Percentiles rank a stretch among this genome's conserved stretches.
Conservation (phyloP, 768 basidiomycete species). For the Dentipellis fragilis region DNA sequence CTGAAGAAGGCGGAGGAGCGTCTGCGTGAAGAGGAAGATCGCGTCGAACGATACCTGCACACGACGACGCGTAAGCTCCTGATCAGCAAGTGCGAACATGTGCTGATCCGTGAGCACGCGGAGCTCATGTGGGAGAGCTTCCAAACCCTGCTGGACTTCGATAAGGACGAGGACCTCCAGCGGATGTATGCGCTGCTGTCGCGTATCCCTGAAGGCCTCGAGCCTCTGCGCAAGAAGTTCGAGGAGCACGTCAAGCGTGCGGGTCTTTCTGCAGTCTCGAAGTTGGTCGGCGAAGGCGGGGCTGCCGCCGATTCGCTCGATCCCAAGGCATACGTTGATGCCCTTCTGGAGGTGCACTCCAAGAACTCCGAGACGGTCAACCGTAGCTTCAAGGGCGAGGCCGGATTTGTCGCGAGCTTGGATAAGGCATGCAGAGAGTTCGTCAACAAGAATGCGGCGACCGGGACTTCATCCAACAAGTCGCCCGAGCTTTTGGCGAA, state of each 20-base stretch:
- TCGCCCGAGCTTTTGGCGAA: conserved; percentile 90
- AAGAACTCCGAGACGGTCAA: conserved; percentile 87
- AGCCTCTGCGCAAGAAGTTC: conserved; percentile 85
- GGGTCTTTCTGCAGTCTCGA: conserved; percentile 74
- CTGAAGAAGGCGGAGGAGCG: conserved; percentile 87
- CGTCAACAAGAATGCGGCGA: conserved; percentile 88
- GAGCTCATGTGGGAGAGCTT: conserved; percentile 89
- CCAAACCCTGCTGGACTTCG: conserved; percentile 80
- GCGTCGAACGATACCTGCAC: conserved; percentile 90
- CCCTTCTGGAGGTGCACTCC: conserved; percentile 80
- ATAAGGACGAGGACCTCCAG: conserved; percentile 90
- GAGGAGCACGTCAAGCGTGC: conserved; percentile 93
- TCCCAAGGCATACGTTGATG: conserved; percentile 91
- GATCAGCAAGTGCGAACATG: conserved; percentile 79
- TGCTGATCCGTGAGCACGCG: conserved; percentile 81
- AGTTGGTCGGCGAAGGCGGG: conserved; percentile 45
- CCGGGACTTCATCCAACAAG: conserved; percentile 72
- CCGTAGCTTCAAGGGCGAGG: conserved; percentile 84
- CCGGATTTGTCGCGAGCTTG: conserved; percentile 86
- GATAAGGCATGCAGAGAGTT: conserved; percentile 95
- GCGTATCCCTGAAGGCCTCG: conserved; percentile 83
- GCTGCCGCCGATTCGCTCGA: conserved; percentile 58
- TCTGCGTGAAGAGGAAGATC: conserved; percentile 87
- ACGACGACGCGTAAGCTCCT: conserved; percentile 77
- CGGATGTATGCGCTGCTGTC: conserved; percentile 91